Evolutionary conservation across 179 eudicot genomes (phyloP), one percentile per base, ranked within the genome.

Genomic region (Carnegiea gigantea): DNA sequence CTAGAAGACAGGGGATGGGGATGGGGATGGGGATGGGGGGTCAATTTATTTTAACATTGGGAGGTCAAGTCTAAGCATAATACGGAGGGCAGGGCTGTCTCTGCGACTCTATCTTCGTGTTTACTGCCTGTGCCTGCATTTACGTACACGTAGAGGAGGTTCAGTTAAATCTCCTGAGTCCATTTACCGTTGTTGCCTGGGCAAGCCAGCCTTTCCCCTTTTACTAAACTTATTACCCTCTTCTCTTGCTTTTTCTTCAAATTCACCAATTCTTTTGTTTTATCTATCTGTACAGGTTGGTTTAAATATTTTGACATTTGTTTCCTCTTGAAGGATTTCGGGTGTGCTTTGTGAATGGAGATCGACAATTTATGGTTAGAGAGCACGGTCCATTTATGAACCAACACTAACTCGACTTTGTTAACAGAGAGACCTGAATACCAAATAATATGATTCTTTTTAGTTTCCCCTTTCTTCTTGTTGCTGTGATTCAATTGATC

Each of bases 151-250:
- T 5, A 13, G 14, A 9, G 53, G 53, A 48, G 53, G 38, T 78
- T 78, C 85, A 78, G 44, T 65, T 70, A 51, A 51, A 51, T 51
- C 18, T 73, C 46, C 60, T 54, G 79, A 79, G 79, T 83, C 79
- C 65, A 75, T 49, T 79, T 83, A 79, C 85, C 79, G 85, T 79
- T 26, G 33, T 43, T 11, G 68, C 71, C 8, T 60, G 15, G 30
- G 68, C 28, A 62, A 60, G 13, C 9, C 28, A 62, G 68, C 68
- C 30, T 62, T 62, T 62, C 30, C 30, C 68, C 68, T 23, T 62
- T 57, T 48, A 9, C 62, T 20, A 1, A 57, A 57, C 14, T 57
- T 51, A 51, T 51, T 51, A 51, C 2, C 65, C 24, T 17, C 44
- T 53, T 38, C 43, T 38, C 44, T 68, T 68, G 26, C 17, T n/a